phyloP scores from a whole-genome alignment of 1,284 basidiomycete genomes.

The Irpex sp. region DNA sequence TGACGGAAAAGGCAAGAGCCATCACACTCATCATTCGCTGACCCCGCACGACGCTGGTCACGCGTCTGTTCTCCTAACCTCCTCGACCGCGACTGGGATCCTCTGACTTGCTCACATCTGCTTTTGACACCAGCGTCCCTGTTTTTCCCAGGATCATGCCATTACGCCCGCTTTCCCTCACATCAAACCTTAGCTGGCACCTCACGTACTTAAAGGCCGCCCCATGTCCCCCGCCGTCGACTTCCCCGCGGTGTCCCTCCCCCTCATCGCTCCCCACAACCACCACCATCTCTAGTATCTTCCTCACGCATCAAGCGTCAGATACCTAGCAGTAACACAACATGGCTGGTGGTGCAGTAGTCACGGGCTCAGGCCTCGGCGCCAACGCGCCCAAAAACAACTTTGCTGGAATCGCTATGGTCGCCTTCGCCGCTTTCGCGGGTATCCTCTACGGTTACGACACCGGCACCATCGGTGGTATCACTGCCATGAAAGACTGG shows the following conservation, averaged over 20 bases:
- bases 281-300: not conserved
- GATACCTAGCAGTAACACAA: constrained; percentile 8
- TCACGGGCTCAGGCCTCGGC: constrained; percentile 41
- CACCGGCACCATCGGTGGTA: constrained; percentile 73
- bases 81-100: too few relatives aligned
- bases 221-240: constrained; percentile 7
- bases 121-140: not conserved
- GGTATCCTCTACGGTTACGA: constrained; percentile 83
- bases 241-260: constrained; percentile 12
- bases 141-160: not conserved
- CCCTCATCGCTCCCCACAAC: constrained; percentile 16
- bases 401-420: constrained; percentile 52
- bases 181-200: not conserved
- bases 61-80: too few relatives aligned
- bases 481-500: constrained; percentile 56
- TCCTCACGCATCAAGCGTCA: constrained; percentile 1
- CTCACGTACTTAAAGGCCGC: not conserved
- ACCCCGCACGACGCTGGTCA: too few relatives aligned
- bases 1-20: too few relatives aligned
- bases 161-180: not conserved
- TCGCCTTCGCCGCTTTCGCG: constrained; percentile 79
- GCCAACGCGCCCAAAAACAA: constrained; percentile 45
- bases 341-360: constrained; percentile 55
- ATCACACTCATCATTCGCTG: too few relatives aligned
- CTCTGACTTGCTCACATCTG: not conserved